Evolutionary conservation across 2,329 filamentous ascomycete species (phyloP).

Genomic region (Neospermospora avenae): DNA sequence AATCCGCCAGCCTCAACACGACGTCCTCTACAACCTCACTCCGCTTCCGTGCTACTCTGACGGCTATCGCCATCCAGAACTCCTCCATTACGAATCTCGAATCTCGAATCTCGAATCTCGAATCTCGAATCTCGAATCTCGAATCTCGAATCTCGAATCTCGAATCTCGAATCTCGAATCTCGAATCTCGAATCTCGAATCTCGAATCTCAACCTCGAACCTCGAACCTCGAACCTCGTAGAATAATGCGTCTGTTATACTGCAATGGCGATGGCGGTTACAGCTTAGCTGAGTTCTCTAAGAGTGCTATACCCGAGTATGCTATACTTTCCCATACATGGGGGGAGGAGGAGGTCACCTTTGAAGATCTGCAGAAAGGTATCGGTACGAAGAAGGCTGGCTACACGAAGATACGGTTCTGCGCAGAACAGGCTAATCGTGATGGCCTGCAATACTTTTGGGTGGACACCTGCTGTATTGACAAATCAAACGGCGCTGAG

Average conservation of each 20-base stretch:
- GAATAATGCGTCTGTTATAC: slow-evolving; percentile 22
- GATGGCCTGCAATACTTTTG: slow-evolving; percentile 17
- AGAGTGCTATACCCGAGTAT: slow-evolving; percentile 24
- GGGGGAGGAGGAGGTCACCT: slow-evolving; percentile 23
- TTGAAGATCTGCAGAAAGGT: slow-evolving; percentile 13
- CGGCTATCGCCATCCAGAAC: slow-evolving; percentile 10
- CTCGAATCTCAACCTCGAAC: no score
- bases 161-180: no score
- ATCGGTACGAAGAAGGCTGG: slow-evolving; percentile 9
- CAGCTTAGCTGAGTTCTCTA: slow-evolving; percentile 18
- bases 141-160: no score
- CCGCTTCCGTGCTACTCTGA: slow-evolving; percentile 12
- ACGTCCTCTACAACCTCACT: slow-evolving; percentile 17
- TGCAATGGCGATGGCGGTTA: slow-evolving; percentile 12
- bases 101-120: no score
- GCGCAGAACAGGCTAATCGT: slow-evolving; percentile 16
- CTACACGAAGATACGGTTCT: slow-evolving; percentile 19
- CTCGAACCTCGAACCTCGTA: slow-evolving; percentile 12
- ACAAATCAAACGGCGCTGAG: slow-evolving; percentile 13
- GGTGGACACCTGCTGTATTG: slow-evolving; percentile 20
- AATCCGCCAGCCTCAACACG: slow-evolving; percentile 22
- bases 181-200: no score
- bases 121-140: no score
- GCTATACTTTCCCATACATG: slow-evolving; percentile 32
- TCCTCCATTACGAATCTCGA: slow-evolving; percentile 11